A percentile compares a stretch with the other conserved stretches of the same genome.
Evolutionary conservation across 768 basidiomycete genomes (phyloP).

Genomic region (Panaeolus cyanescens): DNA sequence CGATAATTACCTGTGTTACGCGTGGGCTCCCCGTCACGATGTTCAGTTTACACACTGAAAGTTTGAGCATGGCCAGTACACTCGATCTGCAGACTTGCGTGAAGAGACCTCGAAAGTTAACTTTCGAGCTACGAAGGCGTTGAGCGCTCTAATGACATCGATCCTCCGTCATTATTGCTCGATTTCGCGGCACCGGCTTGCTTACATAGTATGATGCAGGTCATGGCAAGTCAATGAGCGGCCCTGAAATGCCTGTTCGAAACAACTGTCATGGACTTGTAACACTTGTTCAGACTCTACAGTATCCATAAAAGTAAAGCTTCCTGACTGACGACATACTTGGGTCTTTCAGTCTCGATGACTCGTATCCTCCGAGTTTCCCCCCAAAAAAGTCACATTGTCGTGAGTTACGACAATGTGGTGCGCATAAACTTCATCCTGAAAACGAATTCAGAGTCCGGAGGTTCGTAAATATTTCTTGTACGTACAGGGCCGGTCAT

Average conservation of each 20-base stretch:
- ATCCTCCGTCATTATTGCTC: background rate
- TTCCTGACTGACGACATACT: no score
- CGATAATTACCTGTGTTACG: no score
- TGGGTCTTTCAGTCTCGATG: background rate
- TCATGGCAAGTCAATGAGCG: no score
- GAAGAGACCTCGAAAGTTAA: background rate
- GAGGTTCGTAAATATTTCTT: no score
- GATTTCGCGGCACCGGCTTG: background rate
- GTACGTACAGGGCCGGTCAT: no score
- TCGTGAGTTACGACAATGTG: background rate
- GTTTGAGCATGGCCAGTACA: background rate
- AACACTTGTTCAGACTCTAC: no score
- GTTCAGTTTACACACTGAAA: background rate
- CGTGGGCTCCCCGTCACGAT: no score
- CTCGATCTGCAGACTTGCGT: background rate
- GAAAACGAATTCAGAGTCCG: no score
- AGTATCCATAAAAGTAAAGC: no score
- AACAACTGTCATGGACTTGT: no score
- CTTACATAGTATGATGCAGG: background rate
- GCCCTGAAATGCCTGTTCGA: background rate
- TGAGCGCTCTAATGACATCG: background rate
- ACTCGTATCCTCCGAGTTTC: background rate
- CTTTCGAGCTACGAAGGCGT: background rate
- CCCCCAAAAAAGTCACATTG: background rate
- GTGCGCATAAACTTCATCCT: background rate